Conservation (phyloP, 352 stramenopile species). For the Globisporangium lucens region DNA sequence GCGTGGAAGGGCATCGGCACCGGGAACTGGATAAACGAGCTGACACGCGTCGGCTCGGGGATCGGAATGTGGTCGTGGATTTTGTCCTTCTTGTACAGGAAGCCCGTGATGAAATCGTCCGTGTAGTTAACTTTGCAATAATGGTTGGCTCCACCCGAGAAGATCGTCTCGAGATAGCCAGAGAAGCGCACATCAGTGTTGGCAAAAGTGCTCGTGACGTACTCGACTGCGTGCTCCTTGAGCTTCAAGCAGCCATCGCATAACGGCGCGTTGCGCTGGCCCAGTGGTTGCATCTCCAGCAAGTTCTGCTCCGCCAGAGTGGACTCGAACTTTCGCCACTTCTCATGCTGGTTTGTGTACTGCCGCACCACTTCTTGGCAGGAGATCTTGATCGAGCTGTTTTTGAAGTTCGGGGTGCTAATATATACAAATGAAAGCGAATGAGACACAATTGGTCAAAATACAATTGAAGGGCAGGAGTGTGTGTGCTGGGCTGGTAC, state of each 20-base stretch:
- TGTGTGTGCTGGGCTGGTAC: constrained; percentile 10
- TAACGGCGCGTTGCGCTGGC: constrained; percentile 75
- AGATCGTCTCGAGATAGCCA: constrained; percentile 83
- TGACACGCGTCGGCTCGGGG: constrained; percentile 79
- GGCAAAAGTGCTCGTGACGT: constrained; percentile 63
- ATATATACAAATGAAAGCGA: not conserved
- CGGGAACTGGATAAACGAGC: constrained; percentile 87
- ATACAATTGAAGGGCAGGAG: not conserved
- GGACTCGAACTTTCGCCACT: constrained; percentile 76
- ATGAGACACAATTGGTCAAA: not conserved
- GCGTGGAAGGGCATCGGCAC: constrained; percentile 88
- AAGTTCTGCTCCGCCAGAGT: constrained; percentile 76
- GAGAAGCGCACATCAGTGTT: constrained; percentile 62
- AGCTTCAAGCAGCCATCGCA: constrained; percentile 80
- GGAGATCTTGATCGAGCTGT: constrained; percentile 44
- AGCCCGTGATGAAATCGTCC: constrained; percentile 84
- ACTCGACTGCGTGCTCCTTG: constrained; percentile 76
- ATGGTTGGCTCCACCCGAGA: constrained; percentile 72
- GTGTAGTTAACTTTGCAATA: constrained; percentile 84
- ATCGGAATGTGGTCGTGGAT: constrained; percentile 89
- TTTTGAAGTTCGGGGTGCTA: constrained; percentile 72
- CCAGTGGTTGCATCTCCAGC: constrained; percentile 77
- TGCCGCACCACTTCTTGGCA: constrained; percentile 79
- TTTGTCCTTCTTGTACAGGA: constrained; percentile 91
- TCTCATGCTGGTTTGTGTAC: constrained; percentile 64